Percentiles rank a stretch among this genome's conserved stretches.
phyloP scores from a whole-genome alignment of 371 early-diverging fungal species.

The Lichtheimia corymbifera region DNA sequence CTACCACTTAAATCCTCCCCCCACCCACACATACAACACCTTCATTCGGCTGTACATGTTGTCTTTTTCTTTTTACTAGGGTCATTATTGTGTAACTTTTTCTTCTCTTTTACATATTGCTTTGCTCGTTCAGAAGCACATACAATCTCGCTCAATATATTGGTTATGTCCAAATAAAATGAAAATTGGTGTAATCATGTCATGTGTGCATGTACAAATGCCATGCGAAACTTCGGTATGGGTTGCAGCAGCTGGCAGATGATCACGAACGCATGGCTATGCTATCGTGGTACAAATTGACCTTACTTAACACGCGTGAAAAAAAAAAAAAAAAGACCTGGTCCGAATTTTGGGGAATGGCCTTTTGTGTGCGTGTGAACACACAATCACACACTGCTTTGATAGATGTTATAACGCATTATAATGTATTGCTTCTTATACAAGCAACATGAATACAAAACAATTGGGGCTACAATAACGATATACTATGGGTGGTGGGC shows the following conservation, averaged over 20 bases:
- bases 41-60: not conserved
- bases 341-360: not conserved
- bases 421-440: not conserved
- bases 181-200: not conserved
- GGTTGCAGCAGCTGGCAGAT: not conserved
- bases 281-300: not conserved
- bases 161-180: not conserved
- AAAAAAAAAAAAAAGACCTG: not conserved
- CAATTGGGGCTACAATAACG: too few species aligned
- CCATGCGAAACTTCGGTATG: not conserved
- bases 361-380: not conserved
- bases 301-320: not conserved
- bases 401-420: not conserved
- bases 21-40: not conserved
- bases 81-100: not conserved
- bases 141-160: not conserved
- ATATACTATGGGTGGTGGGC: not conserved
- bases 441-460: not conserved
- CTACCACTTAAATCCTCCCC: conserved; percentile 3
- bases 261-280: not conserved
- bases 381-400: not conserved
- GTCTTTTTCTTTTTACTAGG: not conserved
- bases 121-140: not conserved
- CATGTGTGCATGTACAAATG: not conserved
- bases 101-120: not conserved